These are phyloP conservation scores for Phialophora tarda DNA, from an alignment of 2,329 filamentous ascomycete species.

Conservation along the genomic window DNA sequence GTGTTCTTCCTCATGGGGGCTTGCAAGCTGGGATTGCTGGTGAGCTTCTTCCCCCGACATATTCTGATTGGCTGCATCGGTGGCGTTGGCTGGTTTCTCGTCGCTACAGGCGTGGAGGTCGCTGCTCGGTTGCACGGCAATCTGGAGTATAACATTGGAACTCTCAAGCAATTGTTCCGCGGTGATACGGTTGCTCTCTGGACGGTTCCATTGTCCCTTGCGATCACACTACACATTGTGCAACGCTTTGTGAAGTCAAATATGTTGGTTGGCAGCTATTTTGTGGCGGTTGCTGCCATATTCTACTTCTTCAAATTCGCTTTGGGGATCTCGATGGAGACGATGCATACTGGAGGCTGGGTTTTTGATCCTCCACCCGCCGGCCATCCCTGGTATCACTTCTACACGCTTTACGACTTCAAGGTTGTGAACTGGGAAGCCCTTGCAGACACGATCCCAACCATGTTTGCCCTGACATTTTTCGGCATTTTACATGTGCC, in stretches of 20 bases:
- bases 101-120: slow-evolving; percentile 91
- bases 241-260: slow-evolving; percentile 80
- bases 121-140: slow-evolving; percentile 86
- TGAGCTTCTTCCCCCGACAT: slow-evolving; percentile 95
- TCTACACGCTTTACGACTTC: slow-evolving; percentile 93
- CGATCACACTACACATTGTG: slow-evolving; percentile 74
- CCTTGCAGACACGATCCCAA: slow-evolving; percentile 81
- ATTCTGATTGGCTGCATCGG: slow-evolving; percentile 97
- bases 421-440: slow-evolving; percentile 81
- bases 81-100: slow-evolving; percentile 92
- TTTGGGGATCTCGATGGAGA: slow-evolving; percentile 69
- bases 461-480: slow-evolving; percentile 96
- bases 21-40: slow-evolving; percentile 86
- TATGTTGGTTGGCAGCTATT: slow-evolving; percentile 85
- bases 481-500: slow-evolving; percentile 97
- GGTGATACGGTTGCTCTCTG: slow-evolving; percentile 79
- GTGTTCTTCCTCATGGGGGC: slow-evolving; percentile 91
- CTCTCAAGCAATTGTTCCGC: slow-evolving; percentile 74
- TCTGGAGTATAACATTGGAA: slow-evolving; percentile 78
- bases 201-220: slow-evolving; percentile 77
- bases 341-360: slow-evolving; percentile 78
- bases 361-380: slow-evolving; percentile 86
- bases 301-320: slow-evolving; percentile 54
- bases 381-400: slow-evolving; percentile 93
- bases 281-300: slow-evolving; percentile 75